Percentiles rank a stretch among this genome's conserved stretches.
Conservation (phyloP, 768 basidiomycete species). For the Inosperma sp. region DNA sequence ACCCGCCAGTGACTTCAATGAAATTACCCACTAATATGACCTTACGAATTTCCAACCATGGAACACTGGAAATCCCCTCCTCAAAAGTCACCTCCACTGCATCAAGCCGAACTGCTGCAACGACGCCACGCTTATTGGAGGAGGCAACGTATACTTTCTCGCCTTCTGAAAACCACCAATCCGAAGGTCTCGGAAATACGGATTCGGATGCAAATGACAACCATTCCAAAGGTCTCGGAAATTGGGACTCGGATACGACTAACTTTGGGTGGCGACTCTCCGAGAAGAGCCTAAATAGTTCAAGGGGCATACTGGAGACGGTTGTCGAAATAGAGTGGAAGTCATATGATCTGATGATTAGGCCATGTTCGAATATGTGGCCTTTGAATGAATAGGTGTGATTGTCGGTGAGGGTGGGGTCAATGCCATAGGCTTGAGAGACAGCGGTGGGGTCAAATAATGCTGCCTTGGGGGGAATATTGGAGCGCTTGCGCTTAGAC, state of each 20-base stretch:
- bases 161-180: background rate
- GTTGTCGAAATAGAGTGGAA: background rate
- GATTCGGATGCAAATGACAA: background rate
- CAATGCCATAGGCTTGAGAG: too few relatives aligned
- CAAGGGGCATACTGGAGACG: background rate
- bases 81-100: background rate
- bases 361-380: slow-evolving; percentile 9
- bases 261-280: slow-evolving; percentile 2
- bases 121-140: background rate
- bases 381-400: background rate
- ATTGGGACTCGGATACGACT: background rate
- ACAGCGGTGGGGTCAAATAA: slow-evolving; percentile 7
- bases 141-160: background rate
- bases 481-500: slow-evolving; percentile 2
- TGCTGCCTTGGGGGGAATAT: too few relatives aligned
- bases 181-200: slow-evolving; percentile 4
- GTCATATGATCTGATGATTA: slow-evolving; percentile 1
- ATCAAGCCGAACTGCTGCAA: background rate
- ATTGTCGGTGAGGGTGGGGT: background rate
- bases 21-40: background rate
- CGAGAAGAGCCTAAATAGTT: background rate
- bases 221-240: slow-evolving; percentile 10
- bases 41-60: background rate
- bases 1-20: slow-evolving; percentile 1
- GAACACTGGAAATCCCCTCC: background rate